These are phyloP conservation scores for Penicillium verrucosum DNA, from an alignment of 2,329 filamentous ascomycete species.

Conservation along the genomic window DNA sequence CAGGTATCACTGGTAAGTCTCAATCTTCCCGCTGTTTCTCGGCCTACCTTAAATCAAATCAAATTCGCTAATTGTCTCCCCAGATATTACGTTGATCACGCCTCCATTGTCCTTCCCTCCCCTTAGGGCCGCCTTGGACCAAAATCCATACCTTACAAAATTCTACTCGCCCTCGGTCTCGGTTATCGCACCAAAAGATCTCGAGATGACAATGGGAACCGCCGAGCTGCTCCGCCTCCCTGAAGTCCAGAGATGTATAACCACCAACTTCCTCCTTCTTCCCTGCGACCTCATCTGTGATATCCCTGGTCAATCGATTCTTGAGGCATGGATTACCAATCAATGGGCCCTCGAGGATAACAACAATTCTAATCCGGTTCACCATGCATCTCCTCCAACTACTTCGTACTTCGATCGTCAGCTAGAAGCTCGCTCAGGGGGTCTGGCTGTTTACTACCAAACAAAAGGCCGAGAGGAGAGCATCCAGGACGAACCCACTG, in stretches of 20 bases:
- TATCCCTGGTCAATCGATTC: not conserved
- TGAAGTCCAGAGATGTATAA: conserved; percentile 71
- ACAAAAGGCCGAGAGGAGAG: not conserved
- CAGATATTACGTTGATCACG: conserved; percentile 4
- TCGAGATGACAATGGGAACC: conserved; percentile 81
- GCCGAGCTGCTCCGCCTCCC: conserved; percentile 80
- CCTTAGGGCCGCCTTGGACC: not conserved
- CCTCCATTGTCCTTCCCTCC: not conserved
- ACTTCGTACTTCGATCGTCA: not conserved
- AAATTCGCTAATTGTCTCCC: not conserved
- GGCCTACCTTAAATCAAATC: not conserved
- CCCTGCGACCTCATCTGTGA: conserved; percentile 44
- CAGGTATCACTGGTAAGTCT: conserved; percentile 45
- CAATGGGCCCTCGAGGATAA: not conserved
- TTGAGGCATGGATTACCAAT: conserved; percentile 2
- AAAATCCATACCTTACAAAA: not conserved
- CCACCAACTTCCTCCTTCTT: conserved; percentile 79
- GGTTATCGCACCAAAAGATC: conserved; percentile 70
- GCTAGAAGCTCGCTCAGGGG: not conserved
- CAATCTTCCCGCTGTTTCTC: not conserved
- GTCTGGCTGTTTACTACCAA: not conserved
- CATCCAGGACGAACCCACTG: not conserved
- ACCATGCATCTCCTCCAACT: not conserved
- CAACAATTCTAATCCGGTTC: not conserved
- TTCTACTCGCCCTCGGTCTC: conserved; percentile 45